These are phyloP conservation scores for Phytophthora colocasiae DNA, from an alignment of 352 stramenopile species.

Conservation along the genomic window DNA sequence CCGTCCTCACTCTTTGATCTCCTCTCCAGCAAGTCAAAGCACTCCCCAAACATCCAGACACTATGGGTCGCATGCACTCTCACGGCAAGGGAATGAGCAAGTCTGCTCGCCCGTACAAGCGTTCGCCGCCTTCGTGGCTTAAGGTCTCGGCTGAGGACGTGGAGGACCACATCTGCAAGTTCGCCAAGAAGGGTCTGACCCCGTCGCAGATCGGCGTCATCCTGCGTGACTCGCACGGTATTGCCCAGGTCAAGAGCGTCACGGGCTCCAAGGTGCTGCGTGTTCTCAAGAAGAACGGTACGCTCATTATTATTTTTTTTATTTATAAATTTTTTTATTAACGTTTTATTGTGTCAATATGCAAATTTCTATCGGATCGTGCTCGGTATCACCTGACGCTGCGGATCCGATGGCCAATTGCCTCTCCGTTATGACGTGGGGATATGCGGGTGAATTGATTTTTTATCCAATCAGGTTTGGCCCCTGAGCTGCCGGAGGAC, in stretches of 20 bases:
- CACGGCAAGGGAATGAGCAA: slow-evolving; percentile 99
- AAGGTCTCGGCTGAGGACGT: slow-evolving; percentile 97
- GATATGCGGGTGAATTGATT: slow-evolving; percentile 72
- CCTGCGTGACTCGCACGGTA: slow-evolving; percentile 99
- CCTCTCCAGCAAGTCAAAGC: slow-evolving; percentile 63
- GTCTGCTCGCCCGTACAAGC: slow-evolving; percentile 99
- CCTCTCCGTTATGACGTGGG: slow-evolving; percentile 83
- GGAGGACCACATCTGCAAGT: slow-evolving; percentile 99
- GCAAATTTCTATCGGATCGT: slow-evolving; percentile 16
- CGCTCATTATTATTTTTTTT: slow-evolving; percentile 16
- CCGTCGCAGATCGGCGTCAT: slow-evolving; percentile 99
- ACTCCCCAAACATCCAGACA: slow-evolving; percentile 38
- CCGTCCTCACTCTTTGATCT: slow-evolving; percentile 70
- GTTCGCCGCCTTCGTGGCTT: slow-evolving; percentile 98
- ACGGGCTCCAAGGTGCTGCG: slow-evolving; percentile 99
- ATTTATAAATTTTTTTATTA: no score
- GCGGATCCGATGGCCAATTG: slow-evolving; percentile 59
- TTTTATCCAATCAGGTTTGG: slow-evolving; percentile 81
- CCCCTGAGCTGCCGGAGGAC: slow-evolving; percentile 99
- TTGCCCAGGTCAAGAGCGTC: slow-evolving; percentile 98
- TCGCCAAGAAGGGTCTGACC: slow-evolving; percentile 99
- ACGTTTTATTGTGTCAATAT: slow-evolving; percentile 8
- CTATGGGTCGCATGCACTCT: slow-evolving; percentile 99
- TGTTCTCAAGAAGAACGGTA: slow-evolving; percentile 99
- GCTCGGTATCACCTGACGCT: slow-evolving; percentile 89